Evolutionary conservation across 495 filamentous ascomycete species (phyloP).

Genomic region (Glutinoglossum americanum): DNA sequence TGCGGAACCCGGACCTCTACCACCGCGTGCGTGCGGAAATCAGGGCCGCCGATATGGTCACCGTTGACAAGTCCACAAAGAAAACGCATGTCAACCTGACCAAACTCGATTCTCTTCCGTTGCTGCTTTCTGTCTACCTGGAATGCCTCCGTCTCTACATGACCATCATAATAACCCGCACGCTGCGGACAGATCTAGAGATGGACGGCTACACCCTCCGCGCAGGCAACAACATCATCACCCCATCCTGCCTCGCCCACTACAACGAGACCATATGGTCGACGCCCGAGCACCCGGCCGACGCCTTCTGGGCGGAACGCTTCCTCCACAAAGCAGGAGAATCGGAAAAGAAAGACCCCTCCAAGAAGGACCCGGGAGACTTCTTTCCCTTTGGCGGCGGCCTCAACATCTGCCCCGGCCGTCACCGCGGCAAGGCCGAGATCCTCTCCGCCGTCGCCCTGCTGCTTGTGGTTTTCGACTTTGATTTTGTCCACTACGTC

Average conservation of each 20-base stretch:
- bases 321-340: not conserved
- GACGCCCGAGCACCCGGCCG: not conserved
- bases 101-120: not conserved
- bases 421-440: slow-evolving; percentile 16
- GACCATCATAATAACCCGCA: too few relatives aligned
- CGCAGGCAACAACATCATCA: not conserved
- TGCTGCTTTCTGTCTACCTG: too few relatives aligned
- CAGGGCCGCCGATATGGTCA: not conserved
- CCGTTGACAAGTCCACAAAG: too few relatives aligned
- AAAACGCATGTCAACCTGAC: not conserved
- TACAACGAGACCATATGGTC: not conserved
- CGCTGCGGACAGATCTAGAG: too few relatives aligned
- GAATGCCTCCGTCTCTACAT: too few relatives aligned
- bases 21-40: not conserved
- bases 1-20: slow-evolving; percentile 1
- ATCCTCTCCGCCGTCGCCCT: slow-evolving; percentile 13
- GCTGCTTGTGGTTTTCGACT: slow-evolving; percentile 12
- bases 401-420: slow-evolving; percentile 15
- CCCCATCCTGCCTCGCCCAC: not conserved
- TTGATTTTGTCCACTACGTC: slow-evolving; percentile 10
- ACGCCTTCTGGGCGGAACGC: not conserved
- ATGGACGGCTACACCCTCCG: not conserved
- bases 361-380: not conserved
- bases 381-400: slow-evolving; percentile 20
- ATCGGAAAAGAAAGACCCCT: too few relatives aligned